Conservation (phyloP, 2,329 filamentous ascomycete species). For the Stachybotrys echinatus region DNA sequence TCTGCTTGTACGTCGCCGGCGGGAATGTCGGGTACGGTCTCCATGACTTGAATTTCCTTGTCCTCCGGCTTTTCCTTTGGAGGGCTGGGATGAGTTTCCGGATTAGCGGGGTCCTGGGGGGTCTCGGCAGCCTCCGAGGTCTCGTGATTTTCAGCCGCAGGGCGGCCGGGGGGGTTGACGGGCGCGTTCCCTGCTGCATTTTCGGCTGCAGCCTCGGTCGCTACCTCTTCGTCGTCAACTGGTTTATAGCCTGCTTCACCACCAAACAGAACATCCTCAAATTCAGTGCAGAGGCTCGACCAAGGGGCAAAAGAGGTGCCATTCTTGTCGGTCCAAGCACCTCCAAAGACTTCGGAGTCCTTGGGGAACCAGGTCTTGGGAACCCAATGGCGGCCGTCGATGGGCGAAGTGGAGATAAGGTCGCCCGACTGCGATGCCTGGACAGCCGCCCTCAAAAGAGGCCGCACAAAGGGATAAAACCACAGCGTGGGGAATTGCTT, state of each 20-base stretch:
- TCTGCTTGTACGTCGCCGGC: neutral
- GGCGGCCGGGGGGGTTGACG: neutral
- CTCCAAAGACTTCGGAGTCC: conserved; percentile 12
- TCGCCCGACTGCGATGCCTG: conserved; percentile 3
- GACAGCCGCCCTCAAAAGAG: conserved; percentile 7
- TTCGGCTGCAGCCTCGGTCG: neutral
- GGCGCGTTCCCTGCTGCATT: neutral
- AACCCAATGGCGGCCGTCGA: conserved; percentile 8
- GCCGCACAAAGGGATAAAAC: conserved; percentile 9
- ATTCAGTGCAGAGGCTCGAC: conserved; percentile 18
- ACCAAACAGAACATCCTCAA: conserved; percentile 15
- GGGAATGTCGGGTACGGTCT: neutral
- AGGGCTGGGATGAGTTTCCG: too few relatives aligned
- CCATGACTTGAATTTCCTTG: neutral
- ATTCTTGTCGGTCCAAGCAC: conserved; percentile 11
- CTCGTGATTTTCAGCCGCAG: too few relatives aligned
- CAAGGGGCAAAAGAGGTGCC: conserved; percentile 18
- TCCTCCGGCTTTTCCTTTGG: neutral
- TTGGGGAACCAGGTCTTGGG: conserved; percentile 10
- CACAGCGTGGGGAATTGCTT: conserved; percentile 10
- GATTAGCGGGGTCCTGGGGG: too few relatives aligned
- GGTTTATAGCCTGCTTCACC: conserved; percentile 9
- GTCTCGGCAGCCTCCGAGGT: too few relatives aligned
- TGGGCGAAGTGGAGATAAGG: conserved; percentile 5
- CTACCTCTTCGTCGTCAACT: neutral